These are phyloP conservation scores for Mortierella sp. DNA, from an alignment of 371 early-diverging fungal genomes.

Conservation along the genomic window DNA sequence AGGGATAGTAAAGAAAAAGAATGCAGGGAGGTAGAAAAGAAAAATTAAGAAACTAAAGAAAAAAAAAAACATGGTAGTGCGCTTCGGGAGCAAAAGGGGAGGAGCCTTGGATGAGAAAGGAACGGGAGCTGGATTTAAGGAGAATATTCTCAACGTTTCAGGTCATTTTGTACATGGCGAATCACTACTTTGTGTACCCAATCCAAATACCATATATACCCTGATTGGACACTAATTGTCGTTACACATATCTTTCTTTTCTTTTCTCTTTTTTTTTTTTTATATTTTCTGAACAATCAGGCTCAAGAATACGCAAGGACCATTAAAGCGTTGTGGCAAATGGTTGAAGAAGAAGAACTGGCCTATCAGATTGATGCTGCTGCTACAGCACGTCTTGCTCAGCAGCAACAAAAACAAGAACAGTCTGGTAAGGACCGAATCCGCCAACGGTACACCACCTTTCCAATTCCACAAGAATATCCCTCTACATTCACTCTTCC, in stretches of 20 bases:
- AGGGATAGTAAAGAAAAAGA: background rate
- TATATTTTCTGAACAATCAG: conserved; percentile 5
- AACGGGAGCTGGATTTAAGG: background rate
- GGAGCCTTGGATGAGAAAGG: conserved; percentile 1
- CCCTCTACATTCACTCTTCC: conserved; percentile 1
- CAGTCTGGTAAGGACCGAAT: background rate
- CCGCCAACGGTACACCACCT: background rate
- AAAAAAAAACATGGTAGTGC: background rate
- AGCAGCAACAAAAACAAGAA: background rate
- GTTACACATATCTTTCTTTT: background rate
- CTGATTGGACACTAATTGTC: background rate
- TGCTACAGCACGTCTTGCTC: conserved; percentile 17
- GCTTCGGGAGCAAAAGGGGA: background rate
- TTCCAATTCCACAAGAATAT: conserved; percentile 1
- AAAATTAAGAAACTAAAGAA: background rate
- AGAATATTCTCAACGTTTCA: background rate
- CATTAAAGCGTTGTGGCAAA: conserved; percentile 35
- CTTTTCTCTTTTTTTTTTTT: background rate
- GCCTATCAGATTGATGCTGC: conserved; percentile 24
- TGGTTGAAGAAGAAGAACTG: conserved; percentile 34
- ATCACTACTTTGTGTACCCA: background rate
- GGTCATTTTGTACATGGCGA: background rate
- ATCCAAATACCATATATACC: background rate
- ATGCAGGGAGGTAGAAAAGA: background rate
- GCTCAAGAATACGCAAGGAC: conserved; percentile 42